Base-by-base conservation (phyloP, 805 yeast species). In the Yarrowia hollandica region DNA sequence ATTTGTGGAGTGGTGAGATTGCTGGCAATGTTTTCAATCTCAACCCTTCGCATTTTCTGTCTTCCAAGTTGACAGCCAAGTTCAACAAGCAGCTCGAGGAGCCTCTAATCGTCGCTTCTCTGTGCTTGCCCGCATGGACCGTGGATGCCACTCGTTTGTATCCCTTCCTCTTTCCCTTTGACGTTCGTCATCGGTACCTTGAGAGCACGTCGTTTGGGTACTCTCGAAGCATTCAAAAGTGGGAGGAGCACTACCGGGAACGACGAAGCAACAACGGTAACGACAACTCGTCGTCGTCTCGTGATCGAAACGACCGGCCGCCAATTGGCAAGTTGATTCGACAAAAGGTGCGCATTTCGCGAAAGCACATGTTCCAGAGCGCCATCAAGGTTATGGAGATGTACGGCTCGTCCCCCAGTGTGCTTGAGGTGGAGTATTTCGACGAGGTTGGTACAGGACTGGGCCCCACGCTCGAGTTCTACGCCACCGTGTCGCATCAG, bases 371-470 rank as follows among this genome's bases (percentile, higher is more conserved):
- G 22, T 75, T 94, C 50, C 83, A 83, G 62, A 85, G 94, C 61
- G 95, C 96, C 0, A 71, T 87, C 54, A 88, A 88, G 66, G 86
- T 91, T 1, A 74, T 94, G 71, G 85, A 83, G 41, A 74, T 81
- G 52, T 86, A 89, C 69, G 96, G 94, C 0, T 73, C 87, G 0
- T 79, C 85, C n/a, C 90, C 96, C 0, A 86, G 90, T 25, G 76
- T 88, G 4, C 73, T 92, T 19, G 98, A 92, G 66, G 84, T 94
- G 60, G 96, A 91, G 69, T 92, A 87, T 66, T 82, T 79, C 63
- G 90, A 86, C 64, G 99, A 92, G 69, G 96, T 80, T 6, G 99
- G 98, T n/a, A 85, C 96, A 0, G 99, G 99, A 0, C 74, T 90
- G 42, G 99, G 99, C 0, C 99, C 99, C 3, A 92, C 99, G 0